Base-by-base conservation (phyloP, 805 yeast genomes). In the Saturnispora serradocipensis region DNA sequence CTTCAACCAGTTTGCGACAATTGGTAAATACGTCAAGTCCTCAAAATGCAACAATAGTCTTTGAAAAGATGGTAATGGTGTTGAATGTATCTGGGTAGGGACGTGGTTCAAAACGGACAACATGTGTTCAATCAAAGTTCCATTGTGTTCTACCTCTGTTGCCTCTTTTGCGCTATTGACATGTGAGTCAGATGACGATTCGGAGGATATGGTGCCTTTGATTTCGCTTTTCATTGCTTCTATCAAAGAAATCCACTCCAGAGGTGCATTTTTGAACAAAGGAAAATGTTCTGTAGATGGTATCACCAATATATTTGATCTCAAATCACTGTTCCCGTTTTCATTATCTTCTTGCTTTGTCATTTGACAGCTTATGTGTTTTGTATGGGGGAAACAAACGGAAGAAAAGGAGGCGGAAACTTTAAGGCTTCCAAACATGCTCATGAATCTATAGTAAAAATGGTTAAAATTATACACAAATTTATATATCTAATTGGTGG, bases 21-120 rank as follows among this genome's bases (percentile, higher is more conserved):
- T 7, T 7, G 32, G 28, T 20, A 49, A 8, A 43, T 43, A 42
- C 3, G 16, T 20, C 10, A 43, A 18, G 27, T 49, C 47, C 27
- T 43, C 43, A 43, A 49, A 49, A 18, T 49, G 51, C 11, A 49
- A 35, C 15, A 49, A 25, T 18, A 49, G 15, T 32, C 51, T n/a
- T 22, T 43, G 24, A n/a, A 49, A 49, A 4, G 51, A 49, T 13
- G 51, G 47, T n/a, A 49, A 35, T 30, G 40, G 28, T 6, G 45
- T 39, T 13, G 30, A 20, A 10, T 47, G 25, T 13, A 39, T 47
- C 13, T 47, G 11, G 5, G 44, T 28, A 5, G 44, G 44, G 15
- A 39, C 11, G 18, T 40, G 44, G 16, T 30, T 7, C n/a, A 47
- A 25, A 27, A 47, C 39, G 3, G 16, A 22, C 8, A 15, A 15